Conservation (phyloP, 2,329 filamentous ascomycete genomes). For the Penicillium palitans region DNA sequence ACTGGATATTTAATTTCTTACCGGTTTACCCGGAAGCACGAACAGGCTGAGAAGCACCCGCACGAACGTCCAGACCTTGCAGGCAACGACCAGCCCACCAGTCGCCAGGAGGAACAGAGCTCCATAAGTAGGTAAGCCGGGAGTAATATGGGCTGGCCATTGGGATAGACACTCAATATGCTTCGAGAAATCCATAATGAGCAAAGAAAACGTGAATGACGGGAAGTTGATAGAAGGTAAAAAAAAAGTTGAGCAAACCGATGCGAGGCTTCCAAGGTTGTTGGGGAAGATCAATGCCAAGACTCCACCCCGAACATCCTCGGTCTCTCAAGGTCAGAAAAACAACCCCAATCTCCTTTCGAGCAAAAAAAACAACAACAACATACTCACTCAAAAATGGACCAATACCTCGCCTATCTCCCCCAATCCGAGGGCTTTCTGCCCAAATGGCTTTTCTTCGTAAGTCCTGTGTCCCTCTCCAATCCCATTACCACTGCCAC, state of each 20-base stretch:
- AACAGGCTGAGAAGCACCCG: constrained; percentile 68
- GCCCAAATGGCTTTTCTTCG: constrained; percentile 66
- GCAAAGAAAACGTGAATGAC: neutral
- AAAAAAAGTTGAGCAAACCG: constrained; percentile 13
- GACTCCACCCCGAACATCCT: constrained; percentile 24
- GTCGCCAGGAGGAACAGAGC: constrained; percentile 41
- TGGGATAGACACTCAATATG: constrained; percentile 34
- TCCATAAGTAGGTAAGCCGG: constrained; percentile 40
- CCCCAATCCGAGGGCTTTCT: constrained; percentile 53
- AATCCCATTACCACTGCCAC: neutral
- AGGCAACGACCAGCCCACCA: constrained; percentile 62
- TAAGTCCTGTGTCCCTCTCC: constrained; percentile 37
- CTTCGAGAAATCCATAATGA: constrained; percentile 38
- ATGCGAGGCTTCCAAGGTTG: constrained; percentile 16
- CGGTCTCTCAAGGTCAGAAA: constrained; percentile 16
- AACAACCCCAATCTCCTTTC: neutral
- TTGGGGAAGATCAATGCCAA: constrained; percentile 28
- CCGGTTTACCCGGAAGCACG: constrained; percentile 57
- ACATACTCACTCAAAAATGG: constrained; percentile 23
- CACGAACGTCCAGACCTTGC: constrained; percentile 59
- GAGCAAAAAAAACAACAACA: neutral
- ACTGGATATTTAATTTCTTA: constrained; percentile 31
- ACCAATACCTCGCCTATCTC: constrained; percentile 32
- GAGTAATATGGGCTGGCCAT: constrained; percentile 36
- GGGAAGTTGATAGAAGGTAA: neutral